These are phyloP conservation scores for Lodderomyces theae DNA, from an alignment of 1,139 yeast genomes.

Conservation along the genomic window DNA sequence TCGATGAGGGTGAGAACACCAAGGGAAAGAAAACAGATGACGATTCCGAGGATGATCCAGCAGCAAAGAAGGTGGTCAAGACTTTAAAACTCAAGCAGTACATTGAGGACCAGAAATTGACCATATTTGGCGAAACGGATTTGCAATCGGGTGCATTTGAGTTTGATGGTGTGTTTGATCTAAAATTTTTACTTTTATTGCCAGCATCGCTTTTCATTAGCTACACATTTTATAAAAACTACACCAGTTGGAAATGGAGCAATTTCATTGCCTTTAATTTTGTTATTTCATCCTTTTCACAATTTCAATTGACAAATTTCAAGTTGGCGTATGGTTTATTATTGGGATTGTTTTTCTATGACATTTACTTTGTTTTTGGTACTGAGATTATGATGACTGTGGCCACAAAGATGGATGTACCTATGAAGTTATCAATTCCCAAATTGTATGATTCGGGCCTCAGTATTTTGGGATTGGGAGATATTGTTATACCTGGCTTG, in stretches of 20 bases:
- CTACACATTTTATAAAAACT: constrained; percentile 17
- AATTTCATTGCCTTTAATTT: constrained; percentile 35
- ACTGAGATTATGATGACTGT: constrained; percentile 63
- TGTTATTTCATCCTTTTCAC: constrained; percentile 35
- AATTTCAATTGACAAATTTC: constrained; percentile 35
- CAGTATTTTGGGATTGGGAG: constrained; percentile 54
- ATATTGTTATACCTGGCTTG: constrained; percentile 56
- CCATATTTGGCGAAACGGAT: constrained; percentile 2
- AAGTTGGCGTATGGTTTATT: constrained; percentile 45
- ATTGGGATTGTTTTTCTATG: constrained; percentile 54
- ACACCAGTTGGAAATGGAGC: constrained; percentile 25
- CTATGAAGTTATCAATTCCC: constrained; percentile 55
- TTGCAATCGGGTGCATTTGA: not conserved
- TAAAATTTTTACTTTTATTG: constrained; percentile 26
- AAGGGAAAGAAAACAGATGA: not conserved
- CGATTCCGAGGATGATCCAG: not conserved
- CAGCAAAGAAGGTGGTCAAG: not conserved
- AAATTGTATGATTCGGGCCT: constrained; percentile 12
- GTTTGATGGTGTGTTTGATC: constrained; percentile 30
- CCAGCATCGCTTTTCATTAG: constrained; percentile 21
- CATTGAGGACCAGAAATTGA: constrained; percentile 7
- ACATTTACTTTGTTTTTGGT: constrained; percentile 64
- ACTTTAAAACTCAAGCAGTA: constrained; percentile 8
- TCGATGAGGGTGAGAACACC: constrained; percentile 14
- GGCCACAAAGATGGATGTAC: constrained; percentile 55